A percentile compares a stretch with the other conserved stretches of the same genome.
phyloP scores from a whole-genome alignment of 805 yeast genomes.

The Candida dendrica region DNA sequence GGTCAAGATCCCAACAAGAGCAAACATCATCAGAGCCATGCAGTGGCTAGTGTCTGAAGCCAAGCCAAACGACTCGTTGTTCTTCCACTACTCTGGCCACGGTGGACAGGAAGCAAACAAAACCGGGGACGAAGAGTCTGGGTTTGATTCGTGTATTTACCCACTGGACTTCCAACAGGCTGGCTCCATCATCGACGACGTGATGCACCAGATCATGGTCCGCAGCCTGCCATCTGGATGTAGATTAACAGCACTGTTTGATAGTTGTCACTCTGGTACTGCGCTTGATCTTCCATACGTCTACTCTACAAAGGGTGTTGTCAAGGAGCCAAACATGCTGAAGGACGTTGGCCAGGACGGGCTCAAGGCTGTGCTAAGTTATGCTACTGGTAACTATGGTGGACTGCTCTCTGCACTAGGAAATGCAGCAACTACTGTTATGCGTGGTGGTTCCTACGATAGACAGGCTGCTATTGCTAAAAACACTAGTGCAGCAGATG shows the following conservation, averaged over 20 bases:
- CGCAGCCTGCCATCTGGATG: constrained; percentile 64
- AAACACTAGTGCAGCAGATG: constrained; percentile 73
- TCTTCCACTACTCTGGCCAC: constrained; percentile 84
- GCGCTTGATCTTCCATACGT: constrained; percentile 73
- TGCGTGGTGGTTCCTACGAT: constrained; percentile 29
- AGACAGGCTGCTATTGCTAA: constrained; percentile 31
- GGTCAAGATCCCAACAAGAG: constrained; percentile 54
- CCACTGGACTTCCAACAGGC: constrained; percentile 63
- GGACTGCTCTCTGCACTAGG: constrained; percentile 37
- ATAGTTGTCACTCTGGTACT: constrained; percentile 83
- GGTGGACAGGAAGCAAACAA: constrained; percentile 69
- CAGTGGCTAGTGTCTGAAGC: constrained; percentile 75
- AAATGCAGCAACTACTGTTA: constrained; percentile 33
- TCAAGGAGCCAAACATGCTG: constrained; percentile 74
- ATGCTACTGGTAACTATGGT: constrained; percentile 48
- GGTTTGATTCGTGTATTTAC: constrained; percentile 64
- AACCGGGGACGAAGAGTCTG: constrained; percentile 72
- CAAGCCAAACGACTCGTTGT: constrained; percentile 66
- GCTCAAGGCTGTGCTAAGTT: constrained; percentile 49
- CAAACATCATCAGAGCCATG: constrained; percentile 71
- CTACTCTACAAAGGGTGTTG: constrained; percentile 76
- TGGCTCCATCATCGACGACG: constrained; percentile 71
- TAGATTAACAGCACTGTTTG: constrained; percentile 72
- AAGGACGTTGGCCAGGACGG: constrained; percentile 70
- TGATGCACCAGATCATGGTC: constrained; percentile 66